Evolutionary conservation across 441 rosid genomes (phyloP), one percentile per base, ranked within the genome.

Genomic region (Gossypium lobatum): DNA sequence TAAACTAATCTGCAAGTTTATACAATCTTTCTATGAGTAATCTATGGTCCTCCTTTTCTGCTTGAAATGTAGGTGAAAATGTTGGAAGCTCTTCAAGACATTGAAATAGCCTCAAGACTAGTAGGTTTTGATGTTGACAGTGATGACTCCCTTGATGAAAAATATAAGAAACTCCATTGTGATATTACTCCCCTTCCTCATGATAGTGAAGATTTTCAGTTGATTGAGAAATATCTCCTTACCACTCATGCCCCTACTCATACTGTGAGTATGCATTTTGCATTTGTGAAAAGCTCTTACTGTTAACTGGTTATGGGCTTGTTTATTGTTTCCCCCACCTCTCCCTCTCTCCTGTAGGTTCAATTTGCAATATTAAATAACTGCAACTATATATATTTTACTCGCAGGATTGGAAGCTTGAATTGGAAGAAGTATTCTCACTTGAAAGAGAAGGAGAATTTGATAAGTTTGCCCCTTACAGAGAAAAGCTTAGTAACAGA

Each of bases 11-110:
- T 72, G 46, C 52, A 17, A 5, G 31, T 76, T 8, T 26, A 63
- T 42, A 1, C 14, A 48, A 21, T 17, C 60, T 66, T 8, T 63
- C 26, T 25, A 18, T 59, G 62, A 46, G 60, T 72, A 52, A 69
- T 73, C 64, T 16, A 62, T 57, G 3, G 50, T 50, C 46, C 63
- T 76, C 48, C 64, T 7, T 69, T 81, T 81, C 61, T 69, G 70
- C 77, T 73, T 63, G 57, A 75, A 18, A 73, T 60, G 42, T 84
- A 92, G 98, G 97, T 96, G 82, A 93, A 96, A 92, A 93, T 96
- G 97, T 85, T 96, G 45, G 99, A 96, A 85, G 98, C 98, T 61
- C 95, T 96, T 73, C 97, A 93, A 82, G 97, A 96, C 75, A 96
- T 93, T 71, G 98, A 96, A 83, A 89, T 96, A 78, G 99, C 99